A percentile compares a stretch with the other conserved stretches of the same genome.
These are phyloP conservation scores for Mortierella sp. DNA, from an alignment of 371 early-diverging fungal species.

Conservation along the genomic window DNA sequence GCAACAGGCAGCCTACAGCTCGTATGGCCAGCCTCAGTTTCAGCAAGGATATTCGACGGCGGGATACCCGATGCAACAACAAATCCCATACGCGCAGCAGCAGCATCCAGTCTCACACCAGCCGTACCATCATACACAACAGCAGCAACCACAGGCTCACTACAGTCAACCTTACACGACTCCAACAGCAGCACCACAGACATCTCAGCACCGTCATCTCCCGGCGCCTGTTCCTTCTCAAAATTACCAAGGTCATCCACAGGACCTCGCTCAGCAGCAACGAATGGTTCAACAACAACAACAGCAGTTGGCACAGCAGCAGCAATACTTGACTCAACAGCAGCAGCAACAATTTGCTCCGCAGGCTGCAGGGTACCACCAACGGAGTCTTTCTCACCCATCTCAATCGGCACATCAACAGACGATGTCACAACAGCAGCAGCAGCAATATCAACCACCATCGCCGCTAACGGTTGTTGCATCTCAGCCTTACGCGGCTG, in stretches of 20 bases:
- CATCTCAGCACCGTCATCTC: conserved; percentile 14
- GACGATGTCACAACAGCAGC: conserved; percentile 23
- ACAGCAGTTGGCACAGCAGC: conserved; percentile 20
- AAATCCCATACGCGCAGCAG: conserved; percentile 23
- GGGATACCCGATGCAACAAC: conserved; percentile 31
- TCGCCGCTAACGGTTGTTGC: conserved; percentile 20
- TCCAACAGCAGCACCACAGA: conserved; percentile 1
- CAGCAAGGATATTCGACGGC: conserved; percentile 27
- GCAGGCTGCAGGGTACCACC: conserved; percentile 14
- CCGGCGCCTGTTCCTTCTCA: conserved; percentile 13
- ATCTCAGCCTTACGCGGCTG: conserved; percentile 18
- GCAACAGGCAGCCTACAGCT: conserved; percentile 15
- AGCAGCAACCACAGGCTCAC: conserved; percentile 13
- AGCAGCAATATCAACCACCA: conserved; percentile 14
- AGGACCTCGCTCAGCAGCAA: conserved; percentile 35
- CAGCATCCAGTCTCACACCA: conserved; percentile 18
- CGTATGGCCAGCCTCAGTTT: conserved; percentile 26
- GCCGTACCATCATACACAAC: conserved; percentile 29
- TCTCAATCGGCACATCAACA: conserved; percentile 6
- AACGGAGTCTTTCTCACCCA: conserved; percentile 24
- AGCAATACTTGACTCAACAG: conserved; percentile 22
- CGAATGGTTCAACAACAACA: conserved; percentile 23
- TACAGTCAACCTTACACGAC: conserved; percentile 8
- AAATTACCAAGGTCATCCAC: conserved; percentile 21
- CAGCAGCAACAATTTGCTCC: conserved; percentile 25